Base-by-base conservation (phyloP, 805 yeast genomes). In the Starmerella floricola region DNA sequence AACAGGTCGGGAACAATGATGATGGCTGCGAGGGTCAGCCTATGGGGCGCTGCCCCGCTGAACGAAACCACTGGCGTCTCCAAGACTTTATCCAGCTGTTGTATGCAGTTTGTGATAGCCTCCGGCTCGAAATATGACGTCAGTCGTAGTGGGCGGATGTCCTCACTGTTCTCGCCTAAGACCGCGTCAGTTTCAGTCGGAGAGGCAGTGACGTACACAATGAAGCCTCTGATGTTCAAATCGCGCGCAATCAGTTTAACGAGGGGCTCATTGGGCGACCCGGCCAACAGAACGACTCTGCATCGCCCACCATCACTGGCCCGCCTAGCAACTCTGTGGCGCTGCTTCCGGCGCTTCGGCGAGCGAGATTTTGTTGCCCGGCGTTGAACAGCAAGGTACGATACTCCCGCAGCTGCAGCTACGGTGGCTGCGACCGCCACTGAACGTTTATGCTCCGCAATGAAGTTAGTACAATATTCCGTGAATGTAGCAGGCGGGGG, bases 151-250 rank as follows among this genome's bases (percentile, higher is more conserved):
- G 81, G 76, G 49, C 80, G 73, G 42, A 83, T 71, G 56, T 84
- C 94, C 19, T 73, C 71, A 13, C 79, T 74, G 35, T 77, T 69
- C 44, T 80, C 82, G 10, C 61, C 55, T 31, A 62, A 62, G 1
- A 69, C 57, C 1, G 64, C 60, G 47, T 78, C 84, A 48, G 66
- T 68, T 23, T 76, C 83, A 45, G 70, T 73, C 6, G 65, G 57
- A n/a, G 72, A 58, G n/a, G 77, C 73, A 0, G 93, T 77, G 48
- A 84, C 67, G 56, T 79, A 84, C 3, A 85, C 86, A 26, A 85
- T 78, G 56, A 80, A 83, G 1, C 94, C 94, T 41, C 94, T 65
- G 34, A 71, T 70, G 49, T 82, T 86, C 48, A 84, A 68, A 56
- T 84, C 94, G 43, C 72, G 67, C 1, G 86, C 82, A 24, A 84